Conservation (phyloP, 306 rosid species). For the Lathyrus sativus region DNA sequence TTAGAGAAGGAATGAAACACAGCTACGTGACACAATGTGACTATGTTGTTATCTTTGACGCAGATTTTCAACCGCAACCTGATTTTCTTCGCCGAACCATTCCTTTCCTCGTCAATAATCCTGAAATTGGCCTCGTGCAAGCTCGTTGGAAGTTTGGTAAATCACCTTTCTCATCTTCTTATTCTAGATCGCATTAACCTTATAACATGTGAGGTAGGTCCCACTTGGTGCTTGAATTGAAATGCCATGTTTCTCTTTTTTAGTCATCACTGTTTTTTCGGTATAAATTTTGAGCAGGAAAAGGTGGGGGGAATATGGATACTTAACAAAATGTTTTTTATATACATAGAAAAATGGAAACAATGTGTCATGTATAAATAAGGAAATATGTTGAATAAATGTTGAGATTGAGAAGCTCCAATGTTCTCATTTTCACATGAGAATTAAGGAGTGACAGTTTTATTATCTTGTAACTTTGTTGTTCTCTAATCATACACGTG, state of each 20-base stretch:
- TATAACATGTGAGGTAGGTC: conserved; percentile 1
- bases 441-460: too few relatives aligned
- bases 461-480: too few relatives aligned
- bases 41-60: conserved; percentile 71
- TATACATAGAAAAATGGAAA: too few relatives aligned
- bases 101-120: conserved; percentile 72
- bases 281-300: too few relatives aligned
- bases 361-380: too few relatives aligned
- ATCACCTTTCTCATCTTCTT: not conserved
- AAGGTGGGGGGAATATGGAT: too few relatives aligned
- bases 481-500: too few relatives aligned
- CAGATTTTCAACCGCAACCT: conserved; percentile 36
- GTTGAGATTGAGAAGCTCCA: too few relatives aligned
- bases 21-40: conserved; percentile 69
- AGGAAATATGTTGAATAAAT: too few relatives aligned
- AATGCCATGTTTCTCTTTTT: not conserved
- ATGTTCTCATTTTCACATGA: too few relatives aligned
- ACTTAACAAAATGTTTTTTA: too few relatives aligned
- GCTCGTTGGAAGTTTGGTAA: conserved; percentile 90
- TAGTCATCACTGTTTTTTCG: too few relatives aligned
- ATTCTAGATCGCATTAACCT: not conserved
- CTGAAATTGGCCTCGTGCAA: conserved; percentile 68
- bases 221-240: conserved; percentile 9
- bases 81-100: conserved; percentile 73
- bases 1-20: conserved; percentile 77